Base-by-base conservation (phyloP, 2,329 filamentous ascomycete species). In the Epichloe scottii region DNA sequence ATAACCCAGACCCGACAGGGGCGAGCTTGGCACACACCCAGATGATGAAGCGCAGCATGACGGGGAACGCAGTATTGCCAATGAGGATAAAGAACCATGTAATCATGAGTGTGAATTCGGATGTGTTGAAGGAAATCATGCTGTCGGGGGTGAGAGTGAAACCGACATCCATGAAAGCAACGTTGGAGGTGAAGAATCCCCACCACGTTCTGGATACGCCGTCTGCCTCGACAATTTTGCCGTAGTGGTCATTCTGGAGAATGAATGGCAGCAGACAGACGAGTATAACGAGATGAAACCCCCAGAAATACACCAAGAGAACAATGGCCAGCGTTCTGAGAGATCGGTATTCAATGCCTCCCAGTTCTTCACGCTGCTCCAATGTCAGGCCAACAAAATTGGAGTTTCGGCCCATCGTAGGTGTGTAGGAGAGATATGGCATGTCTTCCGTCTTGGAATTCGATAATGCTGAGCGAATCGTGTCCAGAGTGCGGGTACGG, bases 281-380 rank as follows among this genome's bases (percentile, higher is more conserved):
- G 38, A 94, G 70, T 0, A 84, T 88, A 3, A 96, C 72, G 2
- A 90, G 59, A 60, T 89, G 87, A 59, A 95, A 96, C 0, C 85
- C 83, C 63, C 89, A 79, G 62, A 86, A 96, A 67, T 97, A 98
- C 7, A 70, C 71, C 3, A 86, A 75, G 19, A 97, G 72, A 33
- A 97, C 82, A 30, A 88, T 64, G 1, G 87, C 87, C 46, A 98
- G 70, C 2, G 89, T 88, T 66, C 95, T 94, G 54, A 98, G 66
- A 0, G 91, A 87, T 5, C 93, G 84, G 62, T 98, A 98, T 66
- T 98, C 93, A 56, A 98, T 95, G 19, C 93, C 93, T 11, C 93
- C 93, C 2, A 98, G 71, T 66, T 98, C 93, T 63, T 98, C 90
- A 57, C 93, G 81, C 67, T 98, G 89, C 56, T 93, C 89, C 58